Base-by-base conservation (phyloP, 2,329 filamentous ascomycete species). In the Thelonectria discophora region DNA sequence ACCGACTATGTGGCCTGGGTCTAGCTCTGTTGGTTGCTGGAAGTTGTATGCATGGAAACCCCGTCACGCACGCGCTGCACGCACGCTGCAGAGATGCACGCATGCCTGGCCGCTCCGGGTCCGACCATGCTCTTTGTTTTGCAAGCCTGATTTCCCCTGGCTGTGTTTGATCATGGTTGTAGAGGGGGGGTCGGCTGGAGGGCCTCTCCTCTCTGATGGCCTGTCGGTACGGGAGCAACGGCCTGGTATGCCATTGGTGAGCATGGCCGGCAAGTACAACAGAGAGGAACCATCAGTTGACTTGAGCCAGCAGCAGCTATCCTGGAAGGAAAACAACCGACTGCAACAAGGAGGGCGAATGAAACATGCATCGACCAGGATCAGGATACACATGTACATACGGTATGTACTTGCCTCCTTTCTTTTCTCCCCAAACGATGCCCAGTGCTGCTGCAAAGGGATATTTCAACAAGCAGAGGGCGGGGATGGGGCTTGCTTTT, bases 1-100 rank as follows among this genome's bases (percentile, higher is more conserved):
- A 57, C 66, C 70, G 63, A 63, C 58, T 67, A 65, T 63, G 61
- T 63, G 69, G 55, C 62, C 66, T 53, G 57, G 57, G 60, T 40
- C 52, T 52, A 52, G 52, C 34, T 55, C 51, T 40, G 47, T 37
- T 52, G 55, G 58, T 56, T 56, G 27, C 47, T 55, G 58, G 51
- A 55, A 46, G 58, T 60, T 56, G 52, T 56, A 51, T 56, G 58
- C 58, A 60, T 60, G 52, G 58, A 55, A 55, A 47, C 58, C 58
- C 51, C 58, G 58, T 60, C 40, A 49, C 52, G 58, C 15, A 51
- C 27, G 27, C 27, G 27, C 27, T 30, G 27, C 27, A 30, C 27
- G 27, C 27, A 30, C 5, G 27, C 27, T 30, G 27, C 21, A 24
- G 21, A 24, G 21, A 24, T 24, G 21, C 27, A 52, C 34, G 34